Evolutionary conservation across 2,329 filamentous ascomycete genomes (phyloP).

Genomic region (Pseudogymnoascus sp.): DNA sequence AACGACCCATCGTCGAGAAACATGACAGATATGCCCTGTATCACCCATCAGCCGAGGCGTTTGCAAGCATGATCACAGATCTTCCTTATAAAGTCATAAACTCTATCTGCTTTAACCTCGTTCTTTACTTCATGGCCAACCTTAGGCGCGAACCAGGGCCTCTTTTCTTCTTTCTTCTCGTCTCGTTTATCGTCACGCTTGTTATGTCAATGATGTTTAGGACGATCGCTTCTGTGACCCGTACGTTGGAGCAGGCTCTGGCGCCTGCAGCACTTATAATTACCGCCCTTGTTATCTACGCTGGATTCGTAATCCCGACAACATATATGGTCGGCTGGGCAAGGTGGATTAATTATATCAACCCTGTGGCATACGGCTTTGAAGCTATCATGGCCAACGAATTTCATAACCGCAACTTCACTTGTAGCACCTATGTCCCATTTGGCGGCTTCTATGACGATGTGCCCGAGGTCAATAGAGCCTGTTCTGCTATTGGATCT

Average conservation of each 20-base stretch:
- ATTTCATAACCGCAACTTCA: constrained; percentile 50
- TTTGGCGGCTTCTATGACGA: constrained; percentile 38
- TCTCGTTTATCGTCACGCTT: constrained; percentile 62
- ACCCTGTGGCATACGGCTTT: constrained; percentile 62
- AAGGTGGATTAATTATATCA: constrained; percentile 54
- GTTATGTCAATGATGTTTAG: constrained; percentile 81
- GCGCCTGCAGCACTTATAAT: constrained; percentile 47
- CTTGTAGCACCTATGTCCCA: constrained; percentile 44
- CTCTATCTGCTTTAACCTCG: constrained; percentile 64
- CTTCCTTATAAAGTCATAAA: constrained; percentile 71
- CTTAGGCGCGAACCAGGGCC: constrained; percentile 62
- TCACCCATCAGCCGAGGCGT: constrained; percentile 76
- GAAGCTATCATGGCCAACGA: constrained; percentile 63
- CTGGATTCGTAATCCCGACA: constrained; percentile 54
- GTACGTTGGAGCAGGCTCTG: constrained; percentile 59
- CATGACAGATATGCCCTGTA: constrained; percentile 78
- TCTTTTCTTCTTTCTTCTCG: constrained; percentile 78
- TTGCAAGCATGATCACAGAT: constrained; percentile 76
- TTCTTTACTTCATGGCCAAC: constrained; percentile 78
- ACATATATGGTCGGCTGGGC: constrained; percentile 56
- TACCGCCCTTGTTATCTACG: constrained; percentile 28
- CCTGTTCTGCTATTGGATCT: constrained; percentile 53
- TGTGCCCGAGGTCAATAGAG: constrained; percentile 33
- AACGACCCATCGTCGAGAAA: constrained; percentile 84
- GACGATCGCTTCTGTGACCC: constrained; percentile 63